A percentile compares a stretch with the other conserved stretches of the same genome.
phyloP scores from a whole-genome alignment of 257 asterid species.

The Penstemon eatonii region DNA sequence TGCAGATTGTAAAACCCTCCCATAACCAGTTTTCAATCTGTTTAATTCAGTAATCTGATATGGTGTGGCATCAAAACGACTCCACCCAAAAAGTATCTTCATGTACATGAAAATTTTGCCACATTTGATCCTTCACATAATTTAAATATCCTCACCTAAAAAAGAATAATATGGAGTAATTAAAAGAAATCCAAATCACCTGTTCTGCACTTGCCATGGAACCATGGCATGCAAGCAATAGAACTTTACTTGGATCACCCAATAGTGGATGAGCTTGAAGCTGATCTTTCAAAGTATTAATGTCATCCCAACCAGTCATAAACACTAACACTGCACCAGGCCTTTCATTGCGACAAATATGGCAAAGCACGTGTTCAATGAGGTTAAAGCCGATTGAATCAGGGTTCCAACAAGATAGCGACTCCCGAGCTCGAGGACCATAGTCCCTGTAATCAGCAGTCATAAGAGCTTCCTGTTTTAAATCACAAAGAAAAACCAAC shows the following conservation, averaged over 20 bases:
- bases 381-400: slow-evolving; percentile 96
- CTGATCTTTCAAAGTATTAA: slow-evolving; percentile 85
- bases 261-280: slow-evolving; percentile 82
- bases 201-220: slow-evolving; percentile 97
- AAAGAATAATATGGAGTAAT: slow-evolving; percentile 3
- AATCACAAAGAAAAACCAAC: slow-evolving; percentile 26
- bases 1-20: no score
- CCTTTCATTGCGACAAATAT: slow-evolving; percentile 80
- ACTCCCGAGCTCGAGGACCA: slow-evolving; percentile 55
- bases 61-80: background rate
- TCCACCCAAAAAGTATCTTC: slow-evolving; percentile 15
- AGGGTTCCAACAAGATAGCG: slow-evolving; percentile 92
- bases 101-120: slow-evolving; percentile 5
- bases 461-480: slow-evolving; percentile 72
- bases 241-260: slow-evolving; percentile 87
- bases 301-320: slow-evolving; percentile 99
- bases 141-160: slow-evolving; percentile 16
- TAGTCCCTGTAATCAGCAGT: slow-evolving; percentile 66
- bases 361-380: slow-evolving; percentile 81
- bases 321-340: slow-evolving; percentile 92
- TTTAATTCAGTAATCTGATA: no score
- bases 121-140: slow-evolving; percentile 12
- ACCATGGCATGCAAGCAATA: slow-evolving; percentile 97
- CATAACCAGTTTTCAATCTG: no score
- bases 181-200: slow-evolving; percentile 44